Evolutionary conservation across 2,329 filamentous ascomycete species (phyloP).

Genomic region (Colletotrichum plurivorum): DNA sequence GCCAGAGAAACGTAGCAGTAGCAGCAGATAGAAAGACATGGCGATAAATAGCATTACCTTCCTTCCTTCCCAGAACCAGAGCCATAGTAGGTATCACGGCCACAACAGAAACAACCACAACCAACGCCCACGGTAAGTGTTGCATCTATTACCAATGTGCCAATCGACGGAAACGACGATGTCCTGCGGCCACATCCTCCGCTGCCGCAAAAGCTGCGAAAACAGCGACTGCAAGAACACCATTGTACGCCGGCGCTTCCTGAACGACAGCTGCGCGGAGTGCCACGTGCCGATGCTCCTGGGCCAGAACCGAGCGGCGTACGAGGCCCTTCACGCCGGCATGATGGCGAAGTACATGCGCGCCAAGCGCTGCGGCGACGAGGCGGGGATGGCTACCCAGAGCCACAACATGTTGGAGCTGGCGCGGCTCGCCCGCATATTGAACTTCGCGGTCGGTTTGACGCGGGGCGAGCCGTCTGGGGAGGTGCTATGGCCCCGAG

Average conservation of each 20-base stretch:
- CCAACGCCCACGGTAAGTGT: neutral
- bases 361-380: conserved; percentile 45
- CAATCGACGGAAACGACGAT: conserved; percentile 42
- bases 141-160: conserved; percentile 43
- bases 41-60: conserved; percentile 36
- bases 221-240: conserved; percentile 24
- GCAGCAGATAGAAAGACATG: neutral
- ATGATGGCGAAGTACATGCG: conserved; percentile 46
- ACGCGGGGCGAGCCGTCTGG: conserved; percentile 17
- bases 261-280: conserved; percentile 54
- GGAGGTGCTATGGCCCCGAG: conserved; percentile 25
- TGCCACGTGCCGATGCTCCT: conserved; percentile 51
- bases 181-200: conserved; percentile 46
- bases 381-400: conserved; percentile 43
- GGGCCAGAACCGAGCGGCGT: conserved; percentile 44
- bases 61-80: conserved; percentile 15
- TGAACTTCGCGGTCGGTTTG: conserved; percentile 30
- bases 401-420: conserved; percentile 43
- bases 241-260: conserved; percentile 36
- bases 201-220: conserved; percentile 36
- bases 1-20: neutral
- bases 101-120: neutral
- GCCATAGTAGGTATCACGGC: neutral
- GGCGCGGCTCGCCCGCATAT: conserved; percentile 19
- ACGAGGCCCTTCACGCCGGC: conserved; percentile 46